phyloP scores from a whole-genome alignment of 495 filamentous ascomycete species.

The Trichoderma orchidacearum region DNA sequence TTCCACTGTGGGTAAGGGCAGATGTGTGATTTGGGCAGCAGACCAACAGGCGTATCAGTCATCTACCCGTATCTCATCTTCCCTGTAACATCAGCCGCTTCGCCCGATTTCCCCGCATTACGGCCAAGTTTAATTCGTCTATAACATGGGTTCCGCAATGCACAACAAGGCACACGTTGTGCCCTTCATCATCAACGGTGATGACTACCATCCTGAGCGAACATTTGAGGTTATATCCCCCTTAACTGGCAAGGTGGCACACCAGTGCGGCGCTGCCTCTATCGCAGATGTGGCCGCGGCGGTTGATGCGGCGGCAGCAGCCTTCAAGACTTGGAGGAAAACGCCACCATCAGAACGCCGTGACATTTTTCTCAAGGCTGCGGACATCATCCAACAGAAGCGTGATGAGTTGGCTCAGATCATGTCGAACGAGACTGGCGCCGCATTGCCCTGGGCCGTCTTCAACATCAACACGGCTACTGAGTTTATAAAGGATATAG shows the following conservation, averaged over 20 bases:
- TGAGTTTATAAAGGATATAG: slow-evolving; percentile 55
- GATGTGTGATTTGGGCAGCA: too few species aligned
- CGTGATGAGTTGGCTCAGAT: slow-evolving; percentile 48
- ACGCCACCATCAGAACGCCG: slow-evolving; percentile 47
- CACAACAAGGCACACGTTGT: slow-evolving; percentile 18
- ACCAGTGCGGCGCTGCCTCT: slow-evolving; percentile 47
- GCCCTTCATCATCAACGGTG: slow-evolving; percentile 63
- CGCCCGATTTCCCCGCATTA: too few species aligned
- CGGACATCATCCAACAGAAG: slow-evolving; percentile 50
- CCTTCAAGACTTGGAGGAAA: slow-evolving; percentile 59
- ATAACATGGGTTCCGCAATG: neutral
- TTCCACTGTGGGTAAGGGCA: too few species aligned
- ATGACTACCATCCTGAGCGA: slow-evolving; percentile 43
- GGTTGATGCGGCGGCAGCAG: slow-evolving; percentile 48
- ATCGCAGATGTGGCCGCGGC: slow-evolving; percentile 48
- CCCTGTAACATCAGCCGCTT: neutral
- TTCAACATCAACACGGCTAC: slow-evolving; percentile 50
- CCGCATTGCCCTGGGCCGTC: slow-evolving; percentile 33
- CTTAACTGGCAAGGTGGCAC: slow-evolving; percentile 43
- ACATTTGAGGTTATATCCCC: slow-evolving; percentile 60
- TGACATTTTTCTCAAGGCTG: slow-evolving; percentile 57
- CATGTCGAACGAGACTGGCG: slow-evolving; percentile 59
- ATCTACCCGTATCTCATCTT: neutral
- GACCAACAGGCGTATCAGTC: neutral
- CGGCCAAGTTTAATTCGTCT: too few species aligned